Base-by-base conservation (phyloP, 2,329 filamentous ascomycete genomes). In the Hypomyces rosellus region DNA sequence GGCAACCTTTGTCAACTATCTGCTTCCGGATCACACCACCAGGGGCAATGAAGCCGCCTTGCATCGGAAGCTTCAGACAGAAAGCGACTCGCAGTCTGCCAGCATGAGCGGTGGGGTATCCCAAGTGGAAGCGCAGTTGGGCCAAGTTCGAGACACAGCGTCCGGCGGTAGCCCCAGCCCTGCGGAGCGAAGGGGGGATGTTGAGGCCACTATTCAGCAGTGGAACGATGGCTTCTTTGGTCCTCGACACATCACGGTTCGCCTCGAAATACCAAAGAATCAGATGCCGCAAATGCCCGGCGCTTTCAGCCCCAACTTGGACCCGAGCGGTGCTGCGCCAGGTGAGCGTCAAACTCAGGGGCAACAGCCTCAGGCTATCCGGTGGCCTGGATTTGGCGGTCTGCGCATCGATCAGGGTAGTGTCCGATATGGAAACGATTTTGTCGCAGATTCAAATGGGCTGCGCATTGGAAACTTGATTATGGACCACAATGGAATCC, bases 151-250 rank as follows among this genome's bases (percentile, higher is more conserved):
- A 16, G 56, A 54, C 12, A 38, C 51, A 1, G 48, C 46, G 60
- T 57, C 53, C 3, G 33, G 25, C n/a, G 9, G 25, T 16, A 41
- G 25, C 6, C 49, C 45, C 22, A 37, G 37, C 30, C 50, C 57
- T 4, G 56, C 58, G 16, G 57, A 59, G 12, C 58, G 59, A 34
- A 55, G 55, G 1, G 60, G 62, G 44, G 62, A 67, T 20, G 56
- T 70, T 5, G 69, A 74, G 15, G 63, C 64, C 1, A 74, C 73
- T 0, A 66, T 78, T 1, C 60, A 66, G 42, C 74, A 81, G 56
- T 83, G 80, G 79, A 82, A 83, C 55, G 68, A 71, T 3, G 71
- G 73, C 4, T 82, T 82, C 62, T 83, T 82, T 51, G 63, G 57
- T 1, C 76, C 75, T 2, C 67, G 79, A 11, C 74, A 74, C 13